Evolutionary conservation across 495 filamentous ascomycete species (phyloP), one percentile per base, ranked within the genome.

Genomic region (Zalerion maritima): DNA sequence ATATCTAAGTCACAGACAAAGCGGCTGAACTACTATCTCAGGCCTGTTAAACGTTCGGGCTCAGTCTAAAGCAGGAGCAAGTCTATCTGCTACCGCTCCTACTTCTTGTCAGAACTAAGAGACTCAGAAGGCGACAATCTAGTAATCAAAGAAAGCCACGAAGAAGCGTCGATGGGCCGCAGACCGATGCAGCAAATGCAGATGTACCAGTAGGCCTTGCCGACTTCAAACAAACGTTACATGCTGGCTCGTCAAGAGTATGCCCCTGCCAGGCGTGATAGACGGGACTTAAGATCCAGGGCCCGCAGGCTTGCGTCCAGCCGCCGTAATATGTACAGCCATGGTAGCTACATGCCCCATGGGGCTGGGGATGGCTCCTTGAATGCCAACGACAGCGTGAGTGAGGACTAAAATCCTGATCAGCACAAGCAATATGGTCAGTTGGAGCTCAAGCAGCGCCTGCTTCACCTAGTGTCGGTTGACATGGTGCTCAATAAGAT

Each of bases 401-500:
- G 40, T 22, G 45, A 46, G 16, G 21, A 41, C 18, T 26, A 42
- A 14, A 25, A 41, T 3, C 32, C 46, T 18, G 25, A 35, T 14
- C 28, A 47, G 4, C 17, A 34, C 29, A 62, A 55, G 32, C 56
- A n/a, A n/a, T n/a, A n/a, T n/a, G n/a, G 54, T 2, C 53, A 63
- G 4, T 54, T 74, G 32, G 57, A 62, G 9, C 66, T 50, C 0
- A 78, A 77, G 27, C 71, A 78, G 36, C 58, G 55, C 5, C 60
- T 78, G 4, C 56, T 77, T 3, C 70, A 74, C 34, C 57, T 72
- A 3, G 36, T 76, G n/a, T 62, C 69, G 8, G 69, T 71, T 3
- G 75, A 79, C 40, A 61, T 71, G 5, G 47, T 77, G n/a, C 45
- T 78, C 23, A 65, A 72, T 27, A 71, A 58, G 9, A 50, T 45